Evolutionary conservation across 257 asterid genomes (phyloP).

Genomic region (Solanum virginianum): DNA sequence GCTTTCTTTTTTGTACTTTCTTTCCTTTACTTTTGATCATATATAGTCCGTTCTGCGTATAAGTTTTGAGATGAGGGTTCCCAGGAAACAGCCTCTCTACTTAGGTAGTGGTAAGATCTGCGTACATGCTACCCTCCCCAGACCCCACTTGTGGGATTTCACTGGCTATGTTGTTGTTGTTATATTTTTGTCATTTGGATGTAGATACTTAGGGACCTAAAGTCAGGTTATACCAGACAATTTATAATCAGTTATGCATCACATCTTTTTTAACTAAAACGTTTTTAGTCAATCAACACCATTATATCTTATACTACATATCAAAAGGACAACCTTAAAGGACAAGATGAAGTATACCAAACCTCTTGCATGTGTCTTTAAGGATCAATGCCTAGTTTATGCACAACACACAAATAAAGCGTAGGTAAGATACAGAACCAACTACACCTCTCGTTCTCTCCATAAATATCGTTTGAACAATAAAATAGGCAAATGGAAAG

Average conservation of each 20-base stretch:
- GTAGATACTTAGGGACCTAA: not conserved
- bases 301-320: not conserved
- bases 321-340: not conserved
- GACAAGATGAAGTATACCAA: not conserved
- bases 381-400: not conserved
- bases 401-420: not conserved
- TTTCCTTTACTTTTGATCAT: no score
- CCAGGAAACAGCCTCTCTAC: no score
- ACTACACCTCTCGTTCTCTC: not conserved
- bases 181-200: not conserved
- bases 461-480: not conserved
- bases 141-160: no score
- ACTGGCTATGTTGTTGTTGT: no score
- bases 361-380: not conserved
- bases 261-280: not conserved
- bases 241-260: not conserved
- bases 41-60: no score
- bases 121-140: no score
- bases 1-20: no score
- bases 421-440: not conserved
- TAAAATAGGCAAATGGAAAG: not conserved
- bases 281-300: not conserved
- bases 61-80: no score
- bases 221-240: not conserved
- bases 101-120: no score